Evolutionary conservation across 805 yeast species (phyloP), one percentile per base, ranked within the genome.

Genomic region (Sporopachydermia quercuum): DNA sequence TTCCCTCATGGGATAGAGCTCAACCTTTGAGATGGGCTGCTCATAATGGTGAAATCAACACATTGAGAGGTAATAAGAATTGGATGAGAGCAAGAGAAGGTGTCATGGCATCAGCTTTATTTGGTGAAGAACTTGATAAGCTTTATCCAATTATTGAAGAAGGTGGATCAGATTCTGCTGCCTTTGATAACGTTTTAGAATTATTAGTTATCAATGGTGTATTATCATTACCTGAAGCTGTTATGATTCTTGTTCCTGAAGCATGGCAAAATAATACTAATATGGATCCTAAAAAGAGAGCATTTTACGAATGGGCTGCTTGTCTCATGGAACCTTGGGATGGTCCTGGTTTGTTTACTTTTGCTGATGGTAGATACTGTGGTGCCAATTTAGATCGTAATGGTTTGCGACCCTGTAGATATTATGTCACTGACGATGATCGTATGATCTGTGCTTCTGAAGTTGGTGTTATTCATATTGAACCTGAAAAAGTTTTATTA

Each of bases 1-100:
- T 89, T 75, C 98, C 98, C 37, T 85, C 96, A n/a, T 89, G 98
- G 98, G 98, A 91, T 63, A 76, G 98, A 62, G 97, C 98, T 16
- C 98, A 89, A 63, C 98, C 98, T 38, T 70, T 89, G 54, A 71
- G 97, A 60, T 79, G 93, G 80, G 84, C 94, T 19, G 98, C 98
- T 34, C 98, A 89, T 65, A 89, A 89, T 60, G 98, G 98, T 70
- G 98, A 89, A 63, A 91, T 89, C 60, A 89, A 89, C 63, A 89
- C 98, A 34, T 65, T 89, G 55, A 75, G 97, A 61, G 98, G 98
- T 50, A 89, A 89, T 73, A 91, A 89, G 63, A 89, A 89, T 64
- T 91, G 97, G 97, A 87, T 91, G 96, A 76, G 95, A 49, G 91
- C 97, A 35, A 81, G 94, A 60, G 98, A 89, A 66, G 97, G 97